Base-by-base conservation (phyloP, 805 yeast species). In the Pichia californica region DNA sequence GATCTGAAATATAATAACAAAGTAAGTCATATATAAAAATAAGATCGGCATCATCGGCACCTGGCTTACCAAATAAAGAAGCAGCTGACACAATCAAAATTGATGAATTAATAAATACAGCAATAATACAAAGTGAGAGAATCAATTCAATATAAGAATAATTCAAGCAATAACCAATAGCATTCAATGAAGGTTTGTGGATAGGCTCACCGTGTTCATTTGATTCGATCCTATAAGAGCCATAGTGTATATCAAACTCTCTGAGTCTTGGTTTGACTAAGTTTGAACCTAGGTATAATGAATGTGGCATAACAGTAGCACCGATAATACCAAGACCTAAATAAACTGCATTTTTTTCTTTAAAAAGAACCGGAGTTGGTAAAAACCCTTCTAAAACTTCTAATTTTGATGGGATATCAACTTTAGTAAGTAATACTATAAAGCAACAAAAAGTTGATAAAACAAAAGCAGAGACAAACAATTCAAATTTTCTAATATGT, bases 231-330 rank as follows among this genome's bases (percentile, higher is more conserved):
- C 25, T 39, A 42, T 46, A 48, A 14, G 47, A 35, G 5, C 55
- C 53, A 14, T 46, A 38, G 45, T 73, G 70, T 3, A 71, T 52
- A 59, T 88, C 96, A 53, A 69, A 88, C 25, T 86, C 95, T 52
- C 73, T 72, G 35, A 88, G 67, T 50, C 96, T 73, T 20, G 95
- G 85, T 59, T 88, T 94, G 7, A 88, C 96, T 39, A 88, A 67
- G 6, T 93, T 91, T 0, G 93, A 83, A 1, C 96, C 96, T 44
- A 88, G 66, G 54, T 83, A 87, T 39, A 88, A 66, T 1, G 89
- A 81, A 57, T 88, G 96, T 2, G 96, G 96, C 96, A 88, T 88
- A 20, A 88, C 96, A 0, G 96, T 88, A 10, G 96, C 96, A 20
- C 96, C 96, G 42, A 88, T 69, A 38, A 88, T 85, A 21, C 95